A percentile compares a stretch with the other conserved stretches of the same genome.
Evolutionary conservation across 1,284 basidiomycete species (phyloP).

Genomic region (Pseudozyma hubeiensis): DNA sequence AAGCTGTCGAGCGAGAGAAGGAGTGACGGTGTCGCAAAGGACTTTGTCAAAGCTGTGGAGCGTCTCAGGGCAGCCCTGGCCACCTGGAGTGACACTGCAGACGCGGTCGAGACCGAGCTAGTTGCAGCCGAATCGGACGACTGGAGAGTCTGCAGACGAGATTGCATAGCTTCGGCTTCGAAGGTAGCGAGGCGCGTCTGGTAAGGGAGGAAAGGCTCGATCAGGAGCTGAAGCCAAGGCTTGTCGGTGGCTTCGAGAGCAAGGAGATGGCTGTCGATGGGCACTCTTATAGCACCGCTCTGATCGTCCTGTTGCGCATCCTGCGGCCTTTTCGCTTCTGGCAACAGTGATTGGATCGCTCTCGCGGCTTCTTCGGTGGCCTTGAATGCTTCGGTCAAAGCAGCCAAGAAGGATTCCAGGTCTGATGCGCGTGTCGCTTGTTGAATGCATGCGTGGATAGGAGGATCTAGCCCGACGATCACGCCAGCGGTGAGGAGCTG

Average conservation of each 20-base stretch:
- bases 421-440: conserved; percentile 19
- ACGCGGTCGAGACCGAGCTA: conserved; percentile 12
- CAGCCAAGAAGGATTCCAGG: conserved; percentile 30
- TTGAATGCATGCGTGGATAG: conserved; percentile 21
- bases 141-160: conserved; percentile 19
- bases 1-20: conserved; percentile 26
- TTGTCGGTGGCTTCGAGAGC: conserved; percentile 17
- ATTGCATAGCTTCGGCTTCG: conserved; percentile 44
- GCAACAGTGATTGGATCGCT: conserved; percentile 19
- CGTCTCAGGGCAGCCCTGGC: conserved; percentile 20
- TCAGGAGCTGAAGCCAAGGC: conserved; percentile 33
- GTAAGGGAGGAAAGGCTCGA: conserved; percentile 39
- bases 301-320: conserved; percentile 12
- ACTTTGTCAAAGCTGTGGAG: conserved; percentile 28
- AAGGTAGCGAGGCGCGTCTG: conserved; percentile 37
- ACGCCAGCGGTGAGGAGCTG: conserved; percentile 31
- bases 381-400: conserved; percentile 33
- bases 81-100: conserved; percentile 18
- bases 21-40: conserved; percentile 28
- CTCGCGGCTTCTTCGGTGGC: conserved; percentile 29
- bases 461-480: conserved; percentile 36
- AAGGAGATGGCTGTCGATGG: conserved; percentile 28
- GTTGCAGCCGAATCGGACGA: conserved; percentile 8
- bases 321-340: conserved; percentile 8
- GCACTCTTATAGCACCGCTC: not conserved